A percentile compares a stretch with the other conserved stretches of the same genome.
Conservation (phyloP, 139 green algal genomes). For the Edaphochlamys debaryana region DNA sequence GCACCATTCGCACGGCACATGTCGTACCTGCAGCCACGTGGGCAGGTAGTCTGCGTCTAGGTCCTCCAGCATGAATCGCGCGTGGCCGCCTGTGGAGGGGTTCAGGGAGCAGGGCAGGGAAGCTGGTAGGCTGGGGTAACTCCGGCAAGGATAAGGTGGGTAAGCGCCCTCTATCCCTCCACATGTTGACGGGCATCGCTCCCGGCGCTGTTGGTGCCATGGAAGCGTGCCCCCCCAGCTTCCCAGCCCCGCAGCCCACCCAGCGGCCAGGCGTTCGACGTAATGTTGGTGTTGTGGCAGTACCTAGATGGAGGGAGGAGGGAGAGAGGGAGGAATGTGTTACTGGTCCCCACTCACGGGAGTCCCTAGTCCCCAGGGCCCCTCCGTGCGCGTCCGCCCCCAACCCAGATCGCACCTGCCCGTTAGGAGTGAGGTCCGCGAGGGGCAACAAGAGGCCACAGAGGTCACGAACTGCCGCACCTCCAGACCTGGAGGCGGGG, state of each 20-base stretch:
- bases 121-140: no score
- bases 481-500: slow-evolving; percentile 24
- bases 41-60: slow-evolving; percentile 44
- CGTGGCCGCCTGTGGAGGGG: slow-evolving; percentile 10
- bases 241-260: no score
- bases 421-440: background rate
- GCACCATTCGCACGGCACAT: no score
- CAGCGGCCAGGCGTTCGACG: slow-evolving; percentile 2
- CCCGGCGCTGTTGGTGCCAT: no score
- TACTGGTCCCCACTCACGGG: background rate
- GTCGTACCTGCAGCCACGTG: slow-evolving; percentile 40
- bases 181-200: no score
- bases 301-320: background rate
- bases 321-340: background rate
- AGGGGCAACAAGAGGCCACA: slow-evolving; percentile 12
- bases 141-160: no score
- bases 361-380: background rate
- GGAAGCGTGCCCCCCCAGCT: no score
- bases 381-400: no score
- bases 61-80: slow-evolving; percentile 36
- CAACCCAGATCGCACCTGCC: background rate
- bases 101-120: no score
- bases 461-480: slow-evolving; percentile 9
- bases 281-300: slow-evolving; percentile 39
- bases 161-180: no score